Base-by-base conservation (phyloP, 2,329 filamentous ascomycete genomes). In the Claviceps arundinis region DNA sequence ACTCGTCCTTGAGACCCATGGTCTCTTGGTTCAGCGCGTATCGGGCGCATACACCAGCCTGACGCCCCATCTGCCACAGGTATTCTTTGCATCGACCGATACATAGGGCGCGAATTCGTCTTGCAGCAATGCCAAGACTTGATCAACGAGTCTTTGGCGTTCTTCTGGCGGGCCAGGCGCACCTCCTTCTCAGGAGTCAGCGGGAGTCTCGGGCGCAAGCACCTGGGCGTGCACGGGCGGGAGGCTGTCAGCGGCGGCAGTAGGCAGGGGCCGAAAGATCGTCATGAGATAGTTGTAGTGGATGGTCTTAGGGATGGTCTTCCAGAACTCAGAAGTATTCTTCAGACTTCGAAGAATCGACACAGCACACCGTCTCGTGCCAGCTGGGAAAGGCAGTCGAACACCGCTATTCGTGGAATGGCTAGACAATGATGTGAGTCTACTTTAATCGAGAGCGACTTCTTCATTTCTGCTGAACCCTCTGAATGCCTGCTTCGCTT, bases 21-120 rank as follows among this genome's bases (percentile, higher is more conserved):
- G 84, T 82, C 70, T 22, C 19, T 22, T 22, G 19, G 19, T 22
- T 22, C 73, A 77, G 2, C 84, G 71, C 0, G 79, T 81, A 54
- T 83, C 80, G 49, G 84, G 68, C 0, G 73, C 66, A 59, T 84
- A 80, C 24, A 84, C 73, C 48, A 83, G 62, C 0, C 79, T 81
- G 2, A 78, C 80, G 0, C 71, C 78, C 72, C 77, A 80, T 22
- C 74, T 73, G 9, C 75, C 74, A 57, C 78, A 78, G 0, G 65
- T 64, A 52, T 75, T 70, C 53, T 70, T 74, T 17, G 60, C 67
- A n/a, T 60, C 59, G 42, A 73, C 75, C 17, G 68, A 68, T 2
- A 79, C 64, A 9, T 3, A 22, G 19, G 76, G 76, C 26, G 64
- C 60, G 8, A 80, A 60, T 61, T 80, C 76, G 55, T 80, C 76